phyloP scores from a whole-genome alignment of 2,329 filamentous ascomycete species.

The Trichoderma lentiforme region DNA sequence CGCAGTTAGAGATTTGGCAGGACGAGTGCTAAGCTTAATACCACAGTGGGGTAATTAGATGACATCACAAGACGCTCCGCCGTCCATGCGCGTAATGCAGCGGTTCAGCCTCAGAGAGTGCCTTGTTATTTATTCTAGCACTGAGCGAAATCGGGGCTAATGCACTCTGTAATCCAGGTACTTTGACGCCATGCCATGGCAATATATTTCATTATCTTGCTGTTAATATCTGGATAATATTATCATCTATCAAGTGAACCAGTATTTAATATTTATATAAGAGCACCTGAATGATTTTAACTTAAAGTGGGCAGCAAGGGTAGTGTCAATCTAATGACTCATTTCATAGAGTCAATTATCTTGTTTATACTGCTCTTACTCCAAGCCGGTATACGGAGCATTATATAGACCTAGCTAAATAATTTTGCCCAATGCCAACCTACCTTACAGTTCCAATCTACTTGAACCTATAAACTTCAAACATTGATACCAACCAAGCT shows the following conservation, averaged over 20 bases:
- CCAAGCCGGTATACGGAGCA: neutral
- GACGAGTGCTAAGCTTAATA: neutral
- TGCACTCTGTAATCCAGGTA: neutral
- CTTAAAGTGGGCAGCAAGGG: neutral
- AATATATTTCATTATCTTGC: neutral
- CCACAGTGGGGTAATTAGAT: slow-evolving; percentile 4
- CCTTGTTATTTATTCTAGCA: neutral
- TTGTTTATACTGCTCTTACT: neutral
- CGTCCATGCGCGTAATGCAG: neutral
- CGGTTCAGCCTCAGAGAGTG: neutral
- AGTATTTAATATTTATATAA: neutral
- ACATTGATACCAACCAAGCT: neutral
- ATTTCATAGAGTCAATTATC: neutral
- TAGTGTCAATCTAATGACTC: slow-evolving; percentile 2
- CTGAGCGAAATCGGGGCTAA: neutral
- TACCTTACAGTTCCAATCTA: neutral
- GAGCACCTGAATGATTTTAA: neutral
- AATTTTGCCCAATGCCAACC: neutral
- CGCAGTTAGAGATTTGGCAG: neutral
- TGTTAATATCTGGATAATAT: too few species aligned
- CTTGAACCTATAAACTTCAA: neutral
- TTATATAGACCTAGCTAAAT: neutral
- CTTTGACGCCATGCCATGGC: neutral
- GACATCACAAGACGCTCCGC: slow-evolving; percentile 1
- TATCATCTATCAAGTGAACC: too few species aligned